Evolutionary conservation across 2,329 filamentous ascomycete species (phyloP).

Genomic region (Didymella pomorum): DNA sequence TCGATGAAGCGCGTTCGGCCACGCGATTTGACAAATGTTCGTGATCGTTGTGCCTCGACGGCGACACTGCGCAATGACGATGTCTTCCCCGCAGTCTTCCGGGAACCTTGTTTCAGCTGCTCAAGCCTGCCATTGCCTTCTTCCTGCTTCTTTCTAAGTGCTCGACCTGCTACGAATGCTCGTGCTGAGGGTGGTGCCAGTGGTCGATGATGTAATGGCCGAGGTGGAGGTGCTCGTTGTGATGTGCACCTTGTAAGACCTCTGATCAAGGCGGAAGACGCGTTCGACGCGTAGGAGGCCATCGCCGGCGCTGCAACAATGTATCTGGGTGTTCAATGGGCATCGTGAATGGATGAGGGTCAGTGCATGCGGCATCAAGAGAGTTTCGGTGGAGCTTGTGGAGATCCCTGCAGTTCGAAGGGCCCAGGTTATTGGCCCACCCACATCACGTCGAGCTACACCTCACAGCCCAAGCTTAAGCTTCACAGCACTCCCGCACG

Average conservation of each 20-base stretch:
- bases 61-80: slow-evolving; percentile 83
- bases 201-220: slow-evolving; percentile 10
- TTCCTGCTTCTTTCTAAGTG: slow-evolving; percentile 32
- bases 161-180: slow-evolving; percentile 28
- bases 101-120: slow-evolving; percentile 29
- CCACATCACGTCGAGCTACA: slow-evolving; percentile 35
- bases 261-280: slow-evolving; percentile 12
- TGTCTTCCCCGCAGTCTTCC: slow-evolving; percentile 46
- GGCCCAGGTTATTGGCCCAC: slow-evolving; percentile 18
- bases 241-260: slow-evolving; percentile 10
- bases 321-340: neutral
- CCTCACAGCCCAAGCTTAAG: slow-evolving; percentile 35
- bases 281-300: slow-evolving; percentile 3
- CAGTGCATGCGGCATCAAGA: slow-evolving; percentile 12
- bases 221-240: slow-evolving; percentile 17
- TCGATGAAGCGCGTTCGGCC: slow-evolving; percentile 56
- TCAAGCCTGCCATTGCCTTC: slow-evolving; percentile 24
- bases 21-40: slow-evolving; percentile 60
- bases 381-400: slow-evolving; percentile 17
- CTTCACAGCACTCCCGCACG: slow-evolving; percentile 27
- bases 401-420: slow-evolving; percentile 19
- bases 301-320: slow-evolving; percentile 12
- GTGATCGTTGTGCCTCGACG: slow-evolving; percentile 77
- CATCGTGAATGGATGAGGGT: slow-evolving; percentile 9
- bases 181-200: slow-evolving; percentile 21